These are phyloP conservation scores for Malus hybrid DNA, from an alignment of 331 rosid species.

Conservation along the genomic window DNA sequence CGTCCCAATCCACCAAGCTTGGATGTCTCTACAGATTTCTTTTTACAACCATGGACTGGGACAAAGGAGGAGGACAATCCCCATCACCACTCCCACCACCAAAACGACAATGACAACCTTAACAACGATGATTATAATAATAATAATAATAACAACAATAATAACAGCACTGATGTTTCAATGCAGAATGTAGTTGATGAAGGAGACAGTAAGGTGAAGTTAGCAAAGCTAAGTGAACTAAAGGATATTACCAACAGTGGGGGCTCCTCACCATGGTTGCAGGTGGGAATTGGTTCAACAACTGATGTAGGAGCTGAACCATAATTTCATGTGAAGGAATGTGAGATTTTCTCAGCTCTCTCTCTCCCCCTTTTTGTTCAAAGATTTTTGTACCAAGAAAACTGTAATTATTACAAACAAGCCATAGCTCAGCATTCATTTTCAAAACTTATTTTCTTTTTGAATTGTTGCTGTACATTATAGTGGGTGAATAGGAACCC, in stretches of 20 bases:
- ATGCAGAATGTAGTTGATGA: conserved; percentile 55
- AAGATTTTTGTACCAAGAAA: conserved; percentile 11
- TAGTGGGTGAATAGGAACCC: conserved; percentile 7
- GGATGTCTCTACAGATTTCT: conserved; percentile 41
- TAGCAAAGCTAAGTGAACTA: conserved; percentile 80
- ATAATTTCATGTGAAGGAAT: conserved; percentile 8
- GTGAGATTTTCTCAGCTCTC: neutral
- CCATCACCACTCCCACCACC: conserved; percentile 15
- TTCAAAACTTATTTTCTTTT: neutral
- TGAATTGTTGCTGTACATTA: neutral
- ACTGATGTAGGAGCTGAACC: conserved; percentile 51
- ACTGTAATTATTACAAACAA: conserved; percentile 19
- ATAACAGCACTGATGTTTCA: conserved; percentile 13
- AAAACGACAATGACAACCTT: conserved; percentile 14
- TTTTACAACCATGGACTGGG: conserved; percentile 57
- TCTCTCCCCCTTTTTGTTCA: neutral
- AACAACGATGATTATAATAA: conserved; percentile 14
- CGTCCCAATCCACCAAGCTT: conserved; percentile 1
- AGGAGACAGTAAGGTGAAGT: conserved; percentile 67
- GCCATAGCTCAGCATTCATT: neutral
- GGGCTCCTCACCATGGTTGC: conserved; percentile 82
- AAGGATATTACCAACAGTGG: conserved; percentile 60
- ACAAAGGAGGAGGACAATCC: conserved; percentile 26
- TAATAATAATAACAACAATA: conserved; percentile 14
- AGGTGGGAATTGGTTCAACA: conserved; percentile 82